Evolutionary conservation across 2,329 filamentous ascomycete genomes (phyloP), one percentile per base, ranked within the genome.

Genomic region (Phoma sp.): DNA sequence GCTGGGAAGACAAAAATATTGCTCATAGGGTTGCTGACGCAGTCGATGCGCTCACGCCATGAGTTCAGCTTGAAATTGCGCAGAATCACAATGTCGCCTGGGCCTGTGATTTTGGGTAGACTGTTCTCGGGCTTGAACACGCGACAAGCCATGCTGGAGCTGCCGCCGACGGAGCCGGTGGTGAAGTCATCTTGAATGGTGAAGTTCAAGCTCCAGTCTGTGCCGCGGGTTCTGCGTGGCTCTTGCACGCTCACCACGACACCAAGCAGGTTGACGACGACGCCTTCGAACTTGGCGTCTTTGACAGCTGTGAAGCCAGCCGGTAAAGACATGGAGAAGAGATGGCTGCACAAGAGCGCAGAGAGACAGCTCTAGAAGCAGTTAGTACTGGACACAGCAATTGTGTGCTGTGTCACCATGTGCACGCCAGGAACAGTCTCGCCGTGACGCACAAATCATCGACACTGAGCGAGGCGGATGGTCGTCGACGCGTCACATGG

Each of bases 21-120:
- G 9, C 56, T 52, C 1, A 2, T 14, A 33, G 10, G 36, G 29
- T 47, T 42, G 26, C 56, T 51, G 20, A 62, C 32, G 7, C 57
- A 59, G 21, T 67, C 61, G 11, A 56, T 37, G 7, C 59, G 60
- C 1, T n/a, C 43, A 2, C 37, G 66, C 60, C 64, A 73, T 32
- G 15, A 1, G 5, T 32, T 55, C 9, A 62, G 37, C 34, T 59
- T 59, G 53, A 75, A 63, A 17, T 56, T 64, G 34, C 82, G 80
- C 12, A 92, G 62, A 4, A 92, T 71, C 5, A 92, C 76, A n/a
- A 91, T 78, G 73, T 93, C 90, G 5, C 83, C 83, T 2, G 77
- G 71, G 2, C 76, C 70, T 15, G 71, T 62, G 15, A 84, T 71
- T 11, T 72, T 69, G 4, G 84, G 83, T 18, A 84, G 56, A 15